phyloP scores from a whole-genome alignment of 192 early-diverging fungal genomes.

The Coemansia sp. region DNA sequence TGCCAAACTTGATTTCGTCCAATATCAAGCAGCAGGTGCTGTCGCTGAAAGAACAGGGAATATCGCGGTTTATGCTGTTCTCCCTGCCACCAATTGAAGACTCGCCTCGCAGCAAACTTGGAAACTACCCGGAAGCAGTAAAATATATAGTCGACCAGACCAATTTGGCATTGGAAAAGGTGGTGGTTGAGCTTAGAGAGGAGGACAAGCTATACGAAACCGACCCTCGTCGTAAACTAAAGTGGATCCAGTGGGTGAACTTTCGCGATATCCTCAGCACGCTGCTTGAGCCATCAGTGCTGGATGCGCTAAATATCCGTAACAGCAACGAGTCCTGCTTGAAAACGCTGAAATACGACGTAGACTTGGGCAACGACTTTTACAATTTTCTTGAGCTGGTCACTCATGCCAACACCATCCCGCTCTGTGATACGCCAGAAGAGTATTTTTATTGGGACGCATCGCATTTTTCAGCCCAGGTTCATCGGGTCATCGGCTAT shows the following conservation, averaged over 20 bases:
- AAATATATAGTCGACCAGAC: conserved; percentile 29
- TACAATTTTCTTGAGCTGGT: conserved; percentile 55
- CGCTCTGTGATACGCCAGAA: conserved; percentile 49
- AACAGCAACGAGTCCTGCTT: conserved; percentile 42
- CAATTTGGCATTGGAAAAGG: conserved; percentile 41
- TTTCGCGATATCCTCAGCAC: conserved; percentile 44
- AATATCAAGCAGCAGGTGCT: conserved; percentile 43
- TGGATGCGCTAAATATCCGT: conserved; percentile 41
- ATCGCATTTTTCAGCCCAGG: conserved; percentile 49
- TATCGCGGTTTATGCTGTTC: conserved; percentile 41
- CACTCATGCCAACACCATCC: conserved; percentile 50
- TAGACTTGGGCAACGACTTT: conserved; percentile 52
- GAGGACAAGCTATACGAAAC: conserved; percentile 39
- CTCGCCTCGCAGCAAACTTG: conserved; percentile 50
- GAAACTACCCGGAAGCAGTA: conserved; percentile 46
- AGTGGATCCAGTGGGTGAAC: conserved; percentile 49
- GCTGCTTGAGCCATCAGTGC: conserved; percentile 28
- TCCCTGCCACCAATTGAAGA: conserved; percentile 52
- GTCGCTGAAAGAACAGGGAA: conserved; percentile 46
- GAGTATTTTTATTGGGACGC: conserved; percentile 54
- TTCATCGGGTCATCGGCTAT: conserved; percentile 44
- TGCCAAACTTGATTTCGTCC: conserved; percentile 38
- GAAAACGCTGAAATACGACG: conserved; percentile 45
- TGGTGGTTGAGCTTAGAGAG: conserved; percentile 38
- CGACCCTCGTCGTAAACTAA: conserved; percentile 27